Base-by-base conservation (phyloP, 768 basidiomycete genomes). In the Myochromella boudieri region DNA sequence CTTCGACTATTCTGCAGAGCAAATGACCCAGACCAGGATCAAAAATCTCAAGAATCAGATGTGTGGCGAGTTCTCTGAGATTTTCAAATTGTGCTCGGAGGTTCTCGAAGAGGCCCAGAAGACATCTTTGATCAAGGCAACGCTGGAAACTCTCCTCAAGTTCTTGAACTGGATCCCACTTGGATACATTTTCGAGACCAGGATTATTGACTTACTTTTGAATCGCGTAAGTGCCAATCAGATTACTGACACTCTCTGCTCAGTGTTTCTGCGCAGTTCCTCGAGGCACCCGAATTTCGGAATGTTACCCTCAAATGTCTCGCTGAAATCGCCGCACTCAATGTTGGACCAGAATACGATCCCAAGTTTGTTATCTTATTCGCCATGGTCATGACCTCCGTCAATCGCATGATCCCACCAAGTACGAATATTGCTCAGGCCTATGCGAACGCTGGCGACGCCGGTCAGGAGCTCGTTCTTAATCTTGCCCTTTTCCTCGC, bases 121-220 rank as follows among this genome's bases (percentile, higher is more conserved):
- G 72, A 81, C 92, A 5, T 92, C 91, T 14, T 69, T 99, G 48
- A 95, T 98, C 74, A 94, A 82, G 66, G 90, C 87, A 12, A 98
- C 95, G 2, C 72, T 99, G 53, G 95, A 98, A 67, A 97, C 97
- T 0, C 74, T 99, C 14, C 75, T 98, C 52, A 79, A 93, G 44
- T 99, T 99, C 78, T 71, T 99, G 58, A 97, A 97, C 66, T 98
- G 97, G 97, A 99, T 99, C 60, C 97, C 97, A 39, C 74, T 99
- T 40, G 97, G 95, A 17, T 99, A 95, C 65, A 97, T 99, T 57
- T 99, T 98, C 60, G 97, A 98, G 70, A 98, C 97, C 1, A 91
- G 87, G 27, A 87, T 99, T 57, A 97, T 98, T 52, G 97, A 99
- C 66, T 79, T 91, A 44, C 77, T 99, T 14, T 78, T 98, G 26